Base-by-base conservation (phyloP, 1,284 basidiomycete species). In the Apiotrichum gracile region DNA sequence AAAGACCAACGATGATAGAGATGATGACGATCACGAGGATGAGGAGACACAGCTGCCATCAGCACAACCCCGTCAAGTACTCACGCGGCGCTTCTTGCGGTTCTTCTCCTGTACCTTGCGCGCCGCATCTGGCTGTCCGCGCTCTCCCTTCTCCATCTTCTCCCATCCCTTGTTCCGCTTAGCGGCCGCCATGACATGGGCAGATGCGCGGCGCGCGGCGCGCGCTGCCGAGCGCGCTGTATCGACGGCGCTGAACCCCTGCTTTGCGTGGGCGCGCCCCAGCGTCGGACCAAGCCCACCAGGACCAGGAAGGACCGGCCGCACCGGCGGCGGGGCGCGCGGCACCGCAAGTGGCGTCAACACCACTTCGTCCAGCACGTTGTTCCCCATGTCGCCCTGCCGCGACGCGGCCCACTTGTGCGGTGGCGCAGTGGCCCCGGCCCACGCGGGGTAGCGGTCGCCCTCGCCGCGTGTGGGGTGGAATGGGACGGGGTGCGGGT, bases 321-420 rank as follows among this genome's bases (percentile, higher is more conserved):
- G n/a, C n/a, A n/a, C n/a, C n/a, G 31, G 31, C 31, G 31, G 31
- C 10, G 12, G 12, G 31, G 31, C 12, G 9, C 31, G 31, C 31
- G 34, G 34, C 4, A 7, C 7, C n/a, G 17, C 19, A n/a, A 19
- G 17, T 5, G 68, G 70, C 1, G 68, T 70, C 24, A 72, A 61
- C 4, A 67, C 53, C 21, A 72, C 62, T 37, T 68, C 61, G 51
- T 69, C 65, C 13, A 72, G 37, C 19, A 67, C 67, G 24, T 5
- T 7, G 8, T 4, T 29, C 5, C 41, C 41, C 6, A 42, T 17
- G 26, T 42, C 41, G 1, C 26, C 24, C 24, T 16, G 16, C 26
- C 26, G 25, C 16, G 41, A 42, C 5, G 41, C 41, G 2, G 41
- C 41, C 17, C 24, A 42, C 16, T 25, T 8, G 8, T 13, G 37